Evolutionary conservation across 805 yeast species (phyloP).

Genomic region (Lipomyces sp.): DNA sequence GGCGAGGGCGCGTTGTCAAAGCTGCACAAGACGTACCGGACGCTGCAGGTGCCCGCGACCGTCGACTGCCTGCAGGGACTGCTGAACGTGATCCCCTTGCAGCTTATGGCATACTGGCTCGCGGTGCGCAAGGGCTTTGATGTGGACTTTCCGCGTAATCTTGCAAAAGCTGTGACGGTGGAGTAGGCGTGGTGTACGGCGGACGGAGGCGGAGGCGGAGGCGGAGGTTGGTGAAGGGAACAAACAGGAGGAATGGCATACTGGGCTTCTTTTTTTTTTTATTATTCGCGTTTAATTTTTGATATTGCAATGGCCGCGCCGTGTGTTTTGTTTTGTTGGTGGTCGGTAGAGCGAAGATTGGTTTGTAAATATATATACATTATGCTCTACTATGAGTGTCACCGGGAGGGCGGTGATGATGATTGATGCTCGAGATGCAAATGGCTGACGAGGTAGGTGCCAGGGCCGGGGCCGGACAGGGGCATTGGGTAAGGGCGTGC

Average conservation of each 20-base stretch:
- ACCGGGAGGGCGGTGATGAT: too few species aligned
- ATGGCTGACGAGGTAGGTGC: too few species aligned
- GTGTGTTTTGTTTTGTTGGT: too few species aligned
- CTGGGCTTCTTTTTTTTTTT: too few species aligned
- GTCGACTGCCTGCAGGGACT: slow-evolving; percentile 98
- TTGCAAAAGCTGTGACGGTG: slow-evolving; percentile 97
- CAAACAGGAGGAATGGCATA: too few species aligned
- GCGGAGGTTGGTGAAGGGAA: too few species aligned
- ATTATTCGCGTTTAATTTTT: too few species aligned
- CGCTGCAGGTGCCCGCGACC: slow-evolving; percentile 87
- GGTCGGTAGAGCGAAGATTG: neutral
- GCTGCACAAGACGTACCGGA: slow-evolving; percentile 37
- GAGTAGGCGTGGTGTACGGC: slow-evolving; percentile 53
- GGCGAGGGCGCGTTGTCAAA: slow-evolving; percentile 52
- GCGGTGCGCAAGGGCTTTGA: slow-evolving; percentile 93
- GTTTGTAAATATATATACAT: neutral
- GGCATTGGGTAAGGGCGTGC: too few species aligned
- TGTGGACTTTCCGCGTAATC: slow-evolving; percentile 97
- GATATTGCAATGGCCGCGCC: too few species aligned
- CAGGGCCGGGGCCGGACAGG: too few species aligned
- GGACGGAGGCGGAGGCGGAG: neutral
- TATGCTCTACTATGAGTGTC: too few species aligned
- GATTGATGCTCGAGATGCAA: too few species aligned
- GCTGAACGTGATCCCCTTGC: slow-evolving; percentile 89
- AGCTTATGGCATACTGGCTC: slow-evolving; percentile 93